These are phyloP conservation scores for Bryoerythrophyllum caledonicum DNA, from an alignment of 225 moss, liverwort and hornwort species.

Conservation along the genomic window DNA sequence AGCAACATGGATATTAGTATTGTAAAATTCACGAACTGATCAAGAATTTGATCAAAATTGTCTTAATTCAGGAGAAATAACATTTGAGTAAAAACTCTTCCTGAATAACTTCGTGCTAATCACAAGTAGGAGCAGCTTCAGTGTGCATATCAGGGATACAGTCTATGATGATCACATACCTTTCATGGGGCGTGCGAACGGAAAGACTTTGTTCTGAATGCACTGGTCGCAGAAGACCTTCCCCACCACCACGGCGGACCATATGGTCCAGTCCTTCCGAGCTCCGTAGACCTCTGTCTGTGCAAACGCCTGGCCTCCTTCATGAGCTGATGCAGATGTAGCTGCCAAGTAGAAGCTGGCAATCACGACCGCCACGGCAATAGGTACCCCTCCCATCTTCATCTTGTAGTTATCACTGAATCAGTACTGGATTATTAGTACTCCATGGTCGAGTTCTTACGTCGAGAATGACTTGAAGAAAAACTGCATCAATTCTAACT, in stretches of 20 bases:
- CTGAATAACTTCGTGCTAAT: too few relatives aligned
- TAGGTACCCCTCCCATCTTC: slow-evolving; percentile 28
- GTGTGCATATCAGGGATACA: too few relatives aligned
- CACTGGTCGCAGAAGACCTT: slow-evolving; percentile 89
- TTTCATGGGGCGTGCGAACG: slow-evolving; percentile 58
- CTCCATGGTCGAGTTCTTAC: too few relatives aligned
- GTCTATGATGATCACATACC: slow-evolving; percentile 24
- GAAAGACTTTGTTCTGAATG: slow-evolving; percentile 65
- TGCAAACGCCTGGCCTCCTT: slow-evolving; percentile 23
- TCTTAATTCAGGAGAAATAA: too few relatives aligned
- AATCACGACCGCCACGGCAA: slow-evolving; percentile 21
- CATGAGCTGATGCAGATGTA: not conserved
- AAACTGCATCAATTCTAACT: not conserved
- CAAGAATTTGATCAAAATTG: too few relatives aligned
- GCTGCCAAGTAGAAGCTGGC: slow-evolving; percentile 7
- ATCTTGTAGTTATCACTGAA: slow-evolving; percentile 11
- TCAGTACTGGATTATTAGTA: not conserved
- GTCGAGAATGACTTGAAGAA: not conserved
- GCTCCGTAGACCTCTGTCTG: slow-evolving; percentile 31
- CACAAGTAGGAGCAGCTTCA: too few relatives aligned
- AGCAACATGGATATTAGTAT: too few relatives aligned
- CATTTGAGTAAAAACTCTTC: too few relatives aligned
- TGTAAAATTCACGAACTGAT: too few relatives aligned
- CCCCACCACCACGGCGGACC: slow-evolving; percentile 73
- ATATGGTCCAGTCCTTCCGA: slow-evolving; percentile 53